Evolutionary conservation across 1,284 basidiomycete genomes (phyloP), one percentile per base, ranked within the genome.

Genomic region (Ceratobasidium sp.): DNA sequence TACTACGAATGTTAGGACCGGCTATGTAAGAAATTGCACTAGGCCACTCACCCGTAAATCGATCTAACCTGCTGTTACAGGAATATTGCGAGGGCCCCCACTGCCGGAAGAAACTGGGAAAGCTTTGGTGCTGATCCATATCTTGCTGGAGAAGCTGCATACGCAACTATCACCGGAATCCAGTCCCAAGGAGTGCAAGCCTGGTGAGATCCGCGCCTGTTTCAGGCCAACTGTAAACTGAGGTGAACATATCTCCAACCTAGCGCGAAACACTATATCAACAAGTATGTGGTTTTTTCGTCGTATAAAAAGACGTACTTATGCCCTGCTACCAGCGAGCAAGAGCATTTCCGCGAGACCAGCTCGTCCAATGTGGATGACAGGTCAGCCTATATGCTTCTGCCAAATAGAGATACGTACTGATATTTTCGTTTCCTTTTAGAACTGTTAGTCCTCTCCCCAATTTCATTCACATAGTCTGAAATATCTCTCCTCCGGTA

Each of bases 21-120:
- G 59, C n/a, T n/a, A 58, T 72, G 75, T 74, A 34, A 43, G 41
- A 39, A 24, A 14, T 19, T 2, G 7, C 16, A 31, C 31, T 41
- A 11, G 27, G 22, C 13, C 41, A 11, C 27, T 63, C 5, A 13
- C 2, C 19, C 24, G 2, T 5, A 24, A 14, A 6, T 43, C 13
- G 22, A 14, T 22, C 27, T 63, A 62, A 63, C 1, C 8, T 63
- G n/a, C 16, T 29, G 7, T 22, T 37, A 76, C 31, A 87, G 85
- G 86, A 88, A 88, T 79, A 79, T 91, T 66, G 86, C 85, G 69
- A 86, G 91, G n/a, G 84, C 84, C 0, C 87, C 90, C 5, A 86
- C 86, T 19, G 88, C 84, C n/a, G 91, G 92, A 0, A 83, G 91
- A 31, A 89, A 89, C 79, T 93, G 90, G 89, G 91, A 93, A 84